Evolutionary conservation across 148 eudicot species (phyloP), one percentile per base, ranked within the genome.

Genomic region (Cornus controversa): DNA sequence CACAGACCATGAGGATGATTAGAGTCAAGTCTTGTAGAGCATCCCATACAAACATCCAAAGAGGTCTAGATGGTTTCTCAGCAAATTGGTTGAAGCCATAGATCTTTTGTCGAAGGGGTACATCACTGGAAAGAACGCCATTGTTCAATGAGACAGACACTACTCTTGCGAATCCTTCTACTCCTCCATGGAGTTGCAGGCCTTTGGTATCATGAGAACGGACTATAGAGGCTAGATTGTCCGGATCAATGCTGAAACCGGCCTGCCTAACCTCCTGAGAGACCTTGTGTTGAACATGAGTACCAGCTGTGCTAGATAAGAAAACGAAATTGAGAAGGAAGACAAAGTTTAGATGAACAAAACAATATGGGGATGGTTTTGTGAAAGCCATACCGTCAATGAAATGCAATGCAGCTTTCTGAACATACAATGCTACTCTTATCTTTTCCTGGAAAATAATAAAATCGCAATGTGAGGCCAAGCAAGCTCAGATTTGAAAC

Each of bases 11-110:
- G 50, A 94, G 93, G 14, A 94, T 90, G 58, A 91, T 89, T 4
- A 94, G 79, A 34, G 98, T 94, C 24, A 92, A 67, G 64, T 94
- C 98, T 47, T 94, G 98, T 40, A 94, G 69, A 22, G 98, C 91
- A 1, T 94, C 98, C 98, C 98, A 94, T 1, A 92, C 86, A 70
- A 90, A 94, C 87, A 79, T 85, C 83, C 80, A 85, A 65, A 94
- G 88, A 14, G 86, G 84, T 42, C 84, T 90, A 5, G 88, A 47
- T 42, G 90, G 91, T 69, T 92, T 94, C 80, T 92, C 98, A 0
- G 70, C 67, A 28, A 85, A 89, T 27, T 71, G 82, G 68, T 94
- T 94, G 28, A 40, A 72, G 3, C 98, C 98, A 76, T 77, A 94
- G 24, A 90, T 71, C 53, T 79, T 42, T 64, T 87, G 89, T 58